phyloP scores from a whole-genome alignment of 306 rosid genomes.

The Psophocarpus tetragonolobus region DNA sequence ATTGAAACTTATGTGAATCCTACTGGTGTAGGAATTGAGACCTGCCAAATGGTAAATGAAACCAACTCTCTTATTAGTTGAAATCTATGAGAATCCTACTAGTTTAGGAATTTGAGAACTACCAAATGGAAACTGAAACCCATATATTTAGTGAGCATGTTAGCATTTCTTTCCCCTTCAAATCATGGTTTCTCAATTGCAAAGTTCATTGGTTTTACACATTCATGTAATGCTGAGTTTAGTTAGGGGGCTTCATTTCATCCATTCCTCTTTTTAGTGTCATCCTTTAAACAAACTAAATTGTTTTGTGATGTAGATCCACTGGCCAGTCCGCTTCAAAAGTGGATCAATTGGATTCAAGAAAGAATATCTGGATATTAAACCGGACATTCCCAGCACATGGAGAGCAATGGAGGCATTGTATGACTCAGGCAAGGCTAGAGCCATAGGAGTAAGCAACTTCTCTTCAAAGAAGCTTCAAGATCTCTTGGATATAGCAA shows the following conservation, averaged over 20 bases:
- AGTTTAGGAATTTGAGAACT: too few species aligned
- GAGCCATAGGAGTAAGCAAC: too few species aligned
- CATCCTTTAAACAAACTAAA: background rate
- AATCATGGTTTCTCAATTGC: background rate
- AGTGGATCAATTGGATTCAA: too few species aligned
- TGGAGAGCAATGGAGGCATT: too few species aligned
- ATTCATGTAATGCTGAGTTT: background rate
- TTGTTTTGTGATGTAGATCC: background rate
- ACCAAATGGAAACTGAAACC: background rate
- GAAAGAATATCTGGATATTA: too few species aligned
- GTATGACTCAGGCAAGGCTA: too few species aligned
- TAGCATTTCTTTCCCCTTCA: too few species aligned
- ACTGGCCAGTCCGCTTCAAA: too few species aligned
- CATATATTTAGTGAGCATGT: background rate
- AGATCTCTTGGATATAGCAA: background rate
- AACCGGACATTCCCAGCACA: too few species aligned
- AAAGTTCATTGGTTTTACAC: constrained; percentile 2
- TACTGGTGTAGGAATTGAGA: background rate
- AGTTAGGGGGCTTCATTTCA: background rate
- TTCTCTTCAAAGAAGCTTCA: too few species aligned
- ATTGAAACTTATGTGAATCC: too few species aligned
- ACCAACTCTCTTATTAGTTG: background rate
- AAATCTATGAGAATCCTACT: background rate
- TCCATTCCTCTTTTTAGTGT: background rate
- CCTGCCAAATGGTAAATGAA: background rate